phyloP scores from a whole-genome alignment of 768 basidiomycete species.

The Kwoniella botswanensis region DNA sequence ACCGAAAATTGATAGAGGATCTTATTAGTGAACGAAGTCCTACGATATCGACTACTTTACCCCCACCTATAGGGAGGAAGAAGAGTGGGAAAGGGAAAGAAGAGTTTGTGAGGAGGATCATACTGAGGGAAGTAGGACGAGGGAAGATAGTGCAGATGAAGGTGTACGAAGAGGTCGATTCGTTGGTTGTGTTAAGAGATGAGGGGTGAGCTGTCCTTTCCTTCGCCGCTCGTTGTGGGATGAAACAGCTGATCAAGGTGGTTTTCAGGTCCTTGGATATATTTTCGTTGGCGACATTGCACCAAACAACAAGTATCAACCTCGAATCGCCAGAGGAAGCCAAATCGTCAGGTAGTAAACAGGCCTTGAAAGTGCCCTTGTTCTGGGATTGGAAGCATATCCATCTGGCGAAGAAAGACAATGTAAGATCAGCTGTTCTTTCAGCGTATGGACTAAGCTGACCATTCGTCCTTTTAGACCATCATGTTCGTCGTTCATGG shows the following conservation, averaged over 20 bases:
- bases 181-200: conserved; percentile 39
- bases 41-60: conserved; percentile 6
- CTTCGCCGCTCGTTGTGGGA: too few species aligned
- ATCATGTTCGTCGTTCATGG: conserved; percentile 36
- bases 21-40: conserved; percentile 29
- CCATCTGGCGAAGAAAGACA: conserved; percentile 23
- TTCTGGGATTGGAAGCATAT: conserved; percentile 45
- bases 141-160: conserved; percentile 41
- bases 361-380: conserved; percentile 19
- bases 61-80: neutral
- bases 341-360: conserved; percentile 20
- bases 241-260: too few species aligned
- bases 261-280: conserved; percentile 39
- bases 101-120: conserved; percentile 22
- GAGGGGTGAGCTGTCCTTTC: conserved; percentile 36
- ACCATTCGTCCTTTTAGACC: conserved; percentile 13
- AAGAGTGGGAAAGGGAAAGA: neutral
- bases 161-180: conserved; percentile 30
- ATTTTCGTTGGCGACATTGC: conserved; percentile 28
- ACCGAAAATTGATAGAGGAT: conserved; percentile 34
- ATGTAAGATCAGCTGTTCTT: conserved; percentile 25
- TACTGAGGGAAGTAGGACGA: conserved; percentile 26
- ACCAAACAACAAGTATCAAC: conserved; percentile 13
- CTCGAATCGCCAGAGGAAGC: conserved; percentile 27
- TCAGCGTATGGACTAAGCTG: neutral